Evolutionary conservation across 2,329 filamentous ascomycete genomes (phyloP).

Genomic region (Hypoxylon sp.): DNA sequence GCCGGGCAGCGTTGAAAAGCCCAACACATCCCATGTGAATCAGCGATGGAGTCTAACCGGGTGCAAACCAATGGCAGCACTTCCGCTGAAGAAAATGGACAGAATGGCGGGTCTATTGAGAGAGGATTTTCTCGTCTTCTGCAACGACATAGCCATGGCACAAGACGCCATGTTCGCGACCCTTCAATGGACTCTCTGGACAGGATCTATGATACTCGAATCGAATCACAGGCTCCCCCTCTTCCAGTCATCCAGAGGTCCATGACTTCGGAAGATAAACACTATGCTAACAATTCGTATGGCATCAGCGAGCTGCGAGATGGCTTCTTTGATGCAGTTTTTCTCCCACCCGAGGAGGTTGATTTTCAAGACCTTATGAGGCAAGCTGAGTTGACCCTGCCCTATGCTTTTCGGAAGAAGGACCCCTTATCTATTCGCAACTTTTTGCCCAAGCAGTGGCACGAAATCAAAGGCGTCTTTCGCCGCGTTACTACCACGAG

Average conservation of each 20-base stretch:
- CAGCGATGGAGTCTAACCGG: conserved; percentile 22
- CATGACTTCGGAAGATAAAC: conserved; percentile 46
- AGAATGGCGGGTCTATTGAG: conserved; percentile 19
- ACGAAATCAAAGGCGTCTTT: conserved; percentile 58
- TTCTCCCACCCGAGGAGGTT: conserved; percentile 58
- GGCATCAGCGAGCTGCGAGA: conserved; percentile 61
- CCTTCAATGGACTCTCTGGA: conserved; percentile 50
- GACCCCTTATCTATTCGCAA: conserved; percentile 61
- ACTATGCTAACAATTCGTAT: conserved; percentile 57
- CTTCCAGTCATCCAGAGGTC: conserved; percentile 30
- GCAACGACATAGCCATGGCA: conserved; percentile 40
- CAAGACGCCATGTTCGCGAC: conserved; percentile 37
- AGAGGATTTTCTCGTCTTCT: conserved; percentile 42
- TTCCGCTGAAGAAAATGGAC: conserved; percentile 13
- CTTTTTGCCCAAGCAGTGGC: conserved; percentile 63
- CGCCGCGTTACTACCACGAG: conserved; percentile 61
- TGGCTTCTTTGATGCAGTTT: conserved; percentile 63
- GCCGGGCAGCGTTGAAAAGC: neutral
- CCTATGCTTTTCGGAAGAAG: conserved; percentile 60
- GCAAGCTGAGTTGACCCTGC: conserved; percentile 61
- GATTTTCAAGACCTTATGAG: conserved; percentile 57
- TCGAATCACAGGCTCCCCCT: conserved; percentile 33
- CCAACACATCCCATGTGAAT: neutral
- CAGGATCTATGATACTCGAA: conserved; percentile 49
- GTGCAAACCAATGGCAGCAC: neutral